Percentiles rank a stretch among this genome's conserved stretches.
Evolutionary conservation across 805 yeast species (phyloP).

Genomic region (Candida schatavii): DNA sequence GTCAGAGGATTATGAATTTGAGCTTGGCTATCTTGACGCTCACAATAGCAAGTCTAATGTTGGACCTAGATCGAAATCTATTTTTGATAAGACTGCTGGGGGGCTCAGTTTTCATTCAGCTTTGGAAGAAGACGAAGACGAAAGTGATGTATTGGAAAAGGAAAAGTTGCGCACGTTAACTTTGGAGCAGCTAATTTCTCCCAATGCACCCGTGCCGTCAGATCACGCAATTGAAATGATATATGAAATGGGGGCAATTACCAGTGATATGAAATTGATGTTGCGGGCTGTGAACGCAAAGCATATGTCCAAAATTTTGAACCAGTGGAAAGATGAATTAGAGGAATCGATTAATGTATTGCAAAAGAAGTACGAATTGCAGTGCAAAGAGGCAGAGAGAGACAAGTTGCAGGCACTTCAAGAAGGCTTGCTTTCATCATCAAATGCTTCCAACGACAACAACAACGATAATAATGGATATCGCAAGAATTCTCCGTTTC

Average conservation of each 20-base stretch:
- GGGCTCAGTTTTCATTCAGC: constrained; percentile 4
- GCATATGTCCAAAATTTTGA: constrained; percentile 44
- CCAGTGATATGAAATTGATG: constrained; percentile 63
- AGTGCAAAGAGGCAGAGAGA: constrained; percentile 5
- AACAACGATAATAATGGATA: too few relatives aligned
- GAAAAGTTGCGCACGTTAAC: constrained; percentile 32
- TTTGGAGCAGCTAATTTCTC: constrained; percentile 55
- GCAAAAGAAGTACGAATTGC: constrained; percentile 15
- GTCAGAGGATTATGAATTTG: constrained; percentile 18
- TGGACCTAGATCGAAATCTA: constrained; percentile 35
- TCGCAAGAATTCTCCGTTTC: not conserved
- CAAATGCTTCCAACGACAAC: not conserved
- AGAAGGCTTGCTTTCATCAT: not conserved
- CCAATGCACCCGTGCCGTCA: constrained; percentile 54
- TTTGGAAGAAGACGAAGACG: constrained; percentile 8
- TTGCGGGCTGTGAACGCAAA: constrained; percentile 53
- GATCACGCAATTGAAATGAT: constrained; percentile 56
- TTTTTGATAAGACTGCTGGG: constrained; percentile 28
- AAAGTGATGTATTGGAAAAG: constrained; percentile 7
- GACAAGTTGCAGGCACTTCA: not conserved
- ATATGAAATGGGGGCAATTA: constrained; percentile 58
- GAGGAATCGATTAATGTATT: constrained; percentile 22
- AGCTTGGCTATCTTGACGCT: constrained; percentile 28
- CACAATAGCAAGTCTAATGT: constrained; percentile 16
- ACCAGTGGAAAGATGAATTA: constrained; percentile 27